Evolutionary conservation across 345 rosid species (phyloP).

Genomic region (Populus euphratica): DNA sequence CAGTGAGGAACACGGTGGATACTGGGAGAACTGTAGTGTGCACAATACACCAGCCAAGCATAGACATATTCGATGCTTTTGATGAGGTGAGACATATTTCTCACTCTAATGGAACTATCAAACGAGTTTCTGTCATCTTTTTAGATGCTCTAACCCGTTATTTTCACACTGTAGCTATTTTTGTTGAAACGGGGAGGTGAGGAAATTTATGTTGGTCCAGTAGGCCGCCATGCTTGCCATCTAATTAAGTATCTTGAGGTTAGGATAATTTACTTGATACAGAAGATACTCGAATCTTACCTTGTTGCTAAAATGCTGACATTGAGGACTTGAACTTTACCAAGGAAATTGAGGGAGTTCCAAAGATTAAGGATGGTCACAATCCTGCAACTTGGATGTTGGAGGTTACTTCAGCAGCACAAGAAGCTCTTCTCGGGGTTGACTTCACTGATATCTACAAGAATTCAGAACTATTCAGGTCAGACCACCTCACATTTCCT

Average conservation of each 20-base stretch:
- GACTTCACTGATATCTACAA: constrained; percentile 44
- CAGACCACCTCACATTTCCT: constrained; percentile 1
- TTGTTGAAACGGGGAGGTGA: constrained; percentile 57
- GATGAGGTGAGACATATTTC: constrained; percentile 44
- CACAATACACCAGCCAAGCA: constrained; percentile 77
- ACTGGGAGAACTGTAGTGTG: constrained; percentile 70
- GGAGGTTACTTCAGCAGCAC: constrained; percentile 50
- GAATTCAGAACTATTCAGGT: constrained; percentile 52
- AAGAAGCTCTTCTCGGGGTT: constrained; percentile 42
- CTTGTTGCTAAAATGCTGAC: not conserved
- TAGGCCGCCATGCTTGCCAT: constrained; percentile 51
- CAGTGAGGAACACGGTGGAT: constrained; percentile 66
- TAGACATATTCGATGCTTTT: constrained; percentile 64
- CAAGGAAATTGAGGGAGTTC: constrained; percentile 49
- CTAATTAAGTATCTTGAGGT: constrained; percentile 63
- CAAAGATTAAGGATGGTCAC: constrained; percentile 54
- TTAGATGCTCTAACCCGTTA: not conserved
- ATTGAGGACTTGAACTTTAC: not conserved
- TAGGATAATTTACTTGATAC: constrained; percentile 7
- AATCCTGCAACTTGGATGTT: constrained; percentile 84
- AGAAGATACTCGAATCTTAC: not conserved
- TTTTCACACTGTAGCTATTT: constrained; percentile 30
- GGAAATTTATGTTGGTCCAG: constrained; percentile 58
- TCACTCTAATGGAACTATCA: not conserved
- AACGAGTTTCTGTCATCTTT: not conserved